phyloP scores from a whole-genome alignment of 2,329 filamentous ascomycete genomes.

The Hymenoscyphus fraxineus region DNA sequence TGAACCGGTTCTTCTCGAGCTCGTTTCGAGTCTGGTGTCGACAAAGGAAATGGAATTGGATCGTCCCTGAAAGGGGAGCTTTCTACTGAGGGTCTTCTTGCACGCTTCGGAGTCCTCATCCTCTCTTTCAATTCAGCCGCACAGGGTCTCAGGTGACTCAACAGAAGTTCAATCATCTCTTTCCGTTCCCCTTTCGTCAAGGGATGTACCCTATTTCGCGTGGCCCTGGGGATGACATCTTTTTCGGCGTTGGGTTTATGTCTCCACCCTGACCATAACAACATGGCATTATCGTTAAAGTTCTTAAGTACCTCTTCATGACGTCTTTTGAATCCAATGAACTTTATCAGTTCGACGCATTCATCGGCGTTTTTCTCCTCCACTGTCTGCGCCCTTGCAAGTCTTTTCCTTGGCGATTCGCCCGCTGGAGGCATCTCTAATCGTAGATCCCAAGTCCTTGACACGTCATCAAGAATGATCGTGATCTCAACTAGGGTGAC shows the following conservation, averaged over 20 bases:
- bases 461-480: slow-evolving; percentile 11
- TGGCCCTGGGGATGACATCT: slow-evolving; percentile 13
- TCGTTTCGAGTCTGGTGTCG: neutral
- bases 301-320: neutral
- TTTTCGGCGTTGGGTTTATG: slow-evolving; percentile 15
- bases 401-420: slow-evolving; percentile 10
- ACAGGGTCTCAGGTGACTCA: neutral
- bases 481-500: neutral
- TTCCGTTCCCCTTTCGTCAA: slow-evolving; percentile 6
- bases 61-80: slow-evolving; percentile 6
- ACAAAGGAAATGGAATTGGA: slow-evolving; percentile 5
- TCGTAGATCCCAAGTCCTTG: slow-evolving; percentile 11
- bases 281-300: slow-evolving; percentile 9
- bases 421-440: slow-evolving; percentile 4
- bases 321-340: slow-evolving; percentile 4
- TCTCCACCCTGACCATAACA: slow-evolving; percentile 12
- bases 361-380: neutral
- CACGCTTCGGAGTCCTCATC: neutral
- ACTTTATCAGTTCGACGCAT: slow-evolving; percentile 12
- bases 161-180: slow-evolving; percentile 7
- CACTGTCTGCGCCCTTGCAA: neutral
- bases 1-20: neutral
- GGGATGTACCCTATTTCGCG: neutral
- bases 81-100: neutral
- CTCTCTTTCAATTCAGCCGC: neutral